Evolutionary conservation across 495 filamentous ascomycete species (phyloP), one percentile per base, ranked within the genome.

Genomic region (Aspergillus asperescens): DNA sequence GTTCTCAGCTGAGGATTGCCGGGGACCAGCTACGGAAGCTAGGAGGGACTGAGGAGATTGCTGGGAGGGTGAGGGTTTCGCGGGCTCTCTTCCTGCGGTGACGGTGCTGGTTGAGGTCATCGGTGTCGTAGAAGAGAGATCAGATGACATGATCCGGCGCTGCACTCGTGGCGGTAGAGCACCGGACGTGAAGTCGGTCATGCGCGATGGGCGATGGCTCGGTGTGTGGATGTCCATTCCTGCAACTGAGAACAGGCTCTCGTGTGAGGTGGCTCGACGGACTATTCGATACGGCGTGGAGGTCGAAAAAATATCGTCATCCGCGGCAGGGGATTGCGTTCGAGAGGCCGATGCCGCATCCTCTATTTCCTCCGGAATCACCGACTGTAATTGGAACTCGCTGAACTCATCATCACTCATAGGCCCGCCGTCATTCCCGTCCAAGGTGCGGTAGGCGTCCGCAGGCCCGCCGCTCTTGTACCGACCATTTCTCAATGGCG

Each of bases 191-290:
- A 71, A 62, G 37, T 65, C 61, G 29, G 57, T 60, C 67, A 71
- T 66, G 20, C 68, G 70, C 20, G 59, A 62, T 48, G 60, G 66
- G 41, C 60, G 73, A 37, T 57, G 68, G 38, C 47, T 68, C 5
- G 65, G 60, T 12, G 70, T 75, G 49, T 75, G 77, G 34, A 78
- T 77, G 57, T 81, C 77, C 68, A 79, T 71, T 1, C 71, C 76
- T 4, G 69, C 69, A 12, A 76, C 70, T 0, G 78, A 79, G 32
- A 81, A 63, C 0, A 81, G 58, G 54, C 75, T 78, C 39, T 81
- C 77, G 44, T 79, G 76, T 0, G 77, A 80, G 4, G 66, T 49
- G 3, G 71, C 66, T 57, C 65, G 62, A 48, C 77, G 74, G 12
- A 68, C 15, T 18, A 52, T 43, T 12, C 59, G 58, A 41, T 61